Evolutionary conservation across 441 rosid genomes (phyloP).

Genomic region (Eruca vesicaria): DNA sequence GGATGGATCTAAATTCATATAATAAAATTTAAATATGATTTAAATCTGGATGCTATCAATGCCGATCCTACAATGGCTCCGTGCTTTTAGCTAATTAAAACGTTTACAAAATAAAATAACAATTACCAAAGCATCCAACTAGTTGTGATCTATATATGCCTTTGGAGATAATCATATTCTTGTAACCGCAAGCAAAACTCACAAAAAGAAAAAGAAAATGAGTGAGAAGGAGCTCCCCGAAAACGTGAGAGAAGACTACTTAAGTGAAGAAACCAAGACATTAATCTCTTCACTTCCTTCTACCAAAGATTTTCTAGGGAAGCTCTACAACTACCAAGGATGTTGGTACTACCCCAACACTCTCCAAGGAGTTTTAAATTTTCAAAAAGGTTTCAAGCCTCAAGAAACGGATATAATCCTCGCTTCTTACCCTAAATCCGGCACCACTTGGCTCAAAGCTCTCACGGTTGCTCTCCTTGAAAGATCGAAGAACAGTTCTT

Average conservation of each 20-base stretch:
- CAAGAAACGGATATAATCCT: constrained; percentile 41
- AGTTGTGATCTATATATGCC: too few relatives aligned
- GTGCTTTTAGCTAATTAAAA: too few relatives aligned
- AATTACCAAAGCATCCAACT: too few relatives aligned
- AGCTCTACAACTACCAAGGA: constrained; percentile 40
- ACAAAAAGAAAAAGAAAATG: constrained; percentile 3
- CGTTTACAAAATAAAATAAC: too few relatives aligned
- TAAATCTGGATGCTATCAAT: too few relatives aligned
- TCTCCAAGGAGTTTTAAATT: constrained; percentile 33
- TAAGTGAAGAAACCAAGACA: constrained; percentile 34
- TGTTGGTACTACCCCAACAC: constrained; percentile 41
- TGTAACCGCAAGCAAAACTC: too few relatives aligned
- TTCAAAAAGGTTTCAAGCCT: constrained; percentile 42
- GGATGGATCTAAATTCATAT: too few relatives aligned
- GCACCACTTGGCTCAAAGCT: constrained; percentile 69
- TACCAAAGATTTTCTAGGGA: constrained; percentile 26
- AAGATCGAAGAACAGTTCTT: constrained; percentile 1
- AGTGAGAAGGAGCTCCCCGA: neutral
- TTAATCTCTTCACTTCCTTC: constrained; percentile 40
- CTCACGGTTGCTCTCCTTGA: too few relatives aligned
- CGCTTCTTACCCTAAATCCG: constrained; percentile 50
- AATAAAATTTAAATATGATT: too few relatives aligned
- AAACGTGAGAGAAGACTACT: constrained; percentile 15
- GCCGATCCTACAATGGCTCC: too few relatives aligned
- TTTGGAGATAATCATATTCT: too few relatives aligned